Evolutionary conservation across 257 asterid species (phyloP).

Genomic region (Gardenia jasminoides): DNA sequence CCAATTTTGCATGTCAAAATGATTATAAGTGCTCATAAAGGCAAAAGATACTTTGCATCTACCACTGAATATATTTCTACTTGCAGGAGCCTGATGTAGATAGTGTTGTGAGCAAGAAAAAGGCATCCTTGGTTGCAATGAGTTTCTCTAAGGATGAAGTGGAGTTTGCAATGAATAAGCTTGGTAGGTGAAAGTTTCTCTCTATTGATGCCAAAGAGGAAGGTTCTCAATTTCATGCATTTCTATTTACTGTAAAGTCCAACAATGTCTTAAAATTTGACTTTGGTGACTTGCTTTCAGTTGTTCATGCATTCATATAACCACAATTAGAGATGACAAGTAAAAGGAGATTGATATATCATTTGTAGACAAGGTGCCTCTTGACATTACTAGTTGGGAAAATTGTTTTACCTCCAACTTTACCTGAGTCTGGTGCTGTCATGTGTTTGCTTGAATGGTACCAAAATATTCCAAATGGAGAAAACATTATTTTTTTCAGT

Average conservation of each 20-base stretch:
- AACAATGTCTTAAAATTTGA: background rate
- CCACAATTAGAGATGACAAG: background rate
- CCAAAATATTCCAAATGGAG: background rate
- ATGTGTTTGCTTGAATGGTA: background rate
- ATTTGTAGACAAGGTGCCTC: background rate
- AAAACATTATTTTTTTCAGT: background rate
- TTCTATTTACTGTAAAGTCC: background rate
- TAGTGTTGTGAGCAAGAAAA: conserved; percentile 45
- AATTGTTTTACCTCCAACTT: background rate
- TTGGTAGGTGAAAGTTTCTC: conserved; percentile 56
- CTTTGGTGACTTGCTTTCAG: background rate
- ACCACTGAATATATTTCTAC: conserved; percentile 16
- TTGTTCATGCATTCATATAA: background rate
- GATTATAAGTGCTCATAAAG: background rate
- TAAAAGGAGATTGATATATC: background rate
- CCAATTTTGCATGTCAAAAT: background rate
- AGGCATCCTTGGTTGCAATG: conserved; percentile 62
- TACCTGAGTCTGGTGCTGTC: background rate
- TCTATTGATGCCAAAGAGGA: background rate
- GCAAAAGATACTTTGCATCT: background rate
- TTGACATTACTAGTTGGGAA: background rate
- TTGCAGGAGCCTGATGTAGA: conserved; percentile 66
- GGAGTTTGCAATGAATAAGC: conserved; percentile 67
- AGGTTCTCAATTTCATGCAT: background rate
- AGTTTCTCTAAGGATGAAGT: conserved; percentile 75